Evolutionary conservation across 345 rosid species (phyloP).

Genomic region (Clarkia xantiana): DNA sequence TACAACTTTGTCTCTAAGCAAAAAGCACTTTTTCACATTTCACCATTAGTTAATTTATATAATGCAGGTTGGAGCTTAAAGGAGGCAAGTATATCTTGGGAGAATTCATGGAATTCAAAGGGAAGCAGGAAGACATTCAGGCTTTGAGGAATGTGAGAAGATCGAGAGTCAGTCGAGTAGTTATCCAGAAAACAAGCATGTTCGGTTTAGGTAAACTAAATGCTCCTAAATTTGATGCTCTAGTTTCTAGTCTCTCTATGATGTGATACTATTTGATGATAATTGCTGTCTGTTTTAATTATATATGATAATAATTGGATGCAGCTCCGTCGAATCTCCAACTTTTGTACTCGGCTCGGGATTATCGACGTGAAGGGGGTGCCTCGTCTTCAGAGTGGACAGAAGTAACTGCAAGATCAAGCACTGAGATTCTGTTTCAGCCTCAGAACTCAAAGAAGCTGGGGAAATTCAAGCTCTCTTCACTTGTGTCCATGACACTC

Average conservation of each 20-base stretch:
- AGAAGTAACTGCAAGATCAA: constrained; percentile 64
- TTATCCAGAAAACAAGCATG: constrained; percentile 78
- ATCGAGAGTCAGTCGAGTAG: constrained; percentile 53
- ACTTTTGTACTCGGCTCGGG: constrained; percentile 60
- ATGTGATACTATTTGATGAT: no score
- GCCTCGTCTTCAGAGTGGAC: constrained; percentile 57
- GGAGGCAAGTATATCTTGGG: constrained; percentile 61
- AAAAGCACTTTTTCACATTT: no score
- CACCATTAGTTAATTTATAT: background rate
- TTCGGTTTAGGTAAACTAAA: constrained; percentile 59
- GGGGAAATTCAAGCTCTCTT: constrained; percentile 62
- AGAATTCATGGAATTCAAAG: constrained; percentile 76
- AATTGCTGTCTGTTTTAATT: background rate
- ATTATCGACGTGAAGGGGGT: constrained; percentile 60
- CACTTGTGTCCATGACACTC: constrained; percentile 49
- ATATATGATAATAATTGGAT: constrained; percentile 2
- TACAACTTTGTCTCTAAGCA: no score
- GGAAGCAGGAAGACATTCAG: constrained; percentile 56
- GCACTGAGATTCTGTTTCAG: constrained; percentile 65
- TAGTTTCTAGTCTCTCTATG: no score
- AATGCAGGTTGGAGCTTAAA: constrained; percentile 71
- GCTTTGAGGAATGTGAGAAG: constrained; percentile 54
- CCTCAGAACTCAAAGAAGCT: constrained; percentile 41
- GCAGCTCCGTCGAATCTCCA: constrained; percentile 74
- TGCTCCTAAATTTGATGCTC: constrained; percentile 2